Conservation (phyloP, 768 basidiomycete species). For the Artomyces pyxidatus region DNA sequence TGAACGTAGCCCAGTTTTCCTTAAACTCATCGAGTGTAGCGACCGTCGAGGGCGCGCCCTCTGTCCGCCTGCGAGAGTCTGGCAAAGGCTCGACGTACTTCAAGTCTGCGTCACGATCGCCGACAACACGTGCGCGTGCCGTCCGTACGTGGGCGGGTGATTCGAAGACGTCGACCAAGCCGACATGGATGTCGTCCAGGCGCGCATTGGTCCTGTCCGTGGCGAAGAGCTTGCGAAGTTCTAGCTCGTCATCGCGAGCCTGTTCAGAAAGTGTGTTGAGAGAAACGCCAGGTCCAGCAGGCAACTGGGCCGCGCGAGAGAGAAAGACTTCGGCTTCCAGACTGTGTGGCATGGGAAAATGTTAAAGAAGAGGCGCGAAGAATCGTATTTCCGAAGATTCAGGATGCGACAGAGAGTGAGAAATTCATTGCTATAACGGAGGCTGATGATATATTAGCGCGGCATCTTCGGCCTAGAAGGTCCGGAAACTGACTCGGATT, state of each 20-base stretch:
- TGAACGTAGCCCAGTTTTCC: no score
- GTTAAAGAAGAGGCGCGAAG: no score
- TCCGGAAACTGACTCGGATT: no score
- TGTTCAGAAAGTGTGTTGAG: conserved; percentile 38
- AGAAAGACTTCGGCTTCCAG: conserved; percentile 20
- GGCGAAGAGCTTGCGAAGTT: conserved; percentile 45
- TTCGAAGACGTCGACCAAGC: conserved; percentile 50
- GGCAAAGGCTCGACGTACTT: conserved; percentile 48
- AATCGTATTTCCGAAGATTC: no score
- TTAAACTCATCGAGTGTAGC: no score
- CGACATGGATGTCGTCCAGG: conserved; percentile 39
- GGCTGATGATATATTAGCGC: no score
- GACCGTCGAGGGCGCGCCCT: conserved; percentile 42
- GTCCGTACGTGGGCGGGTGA: conserved; percentile 38
- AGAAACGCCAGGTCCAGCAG: conserved; percentile 22
- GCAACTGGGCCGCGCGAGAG: conserved; percentile 15
- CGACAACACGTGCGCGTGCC: conserved; percentile 39
- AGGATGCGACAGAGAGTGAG: no score
- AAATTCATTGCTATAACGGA: no score
- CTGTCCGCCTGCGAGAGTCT: conserved; percentile 34
- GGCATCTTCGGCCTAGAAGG: no score
- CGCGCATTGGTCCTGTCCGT: conserved; percentile 37
- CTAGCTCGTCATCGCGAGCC: conserved; percentile 45
- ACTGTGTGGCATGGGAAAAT: conserved; percentile 12
- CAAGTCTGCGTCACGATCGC: conserved; percentile 35